Evolutionary conservation across 176 grass and related monocot genomes (phyloP).

Genomic region (Avena sativa): DNA sequence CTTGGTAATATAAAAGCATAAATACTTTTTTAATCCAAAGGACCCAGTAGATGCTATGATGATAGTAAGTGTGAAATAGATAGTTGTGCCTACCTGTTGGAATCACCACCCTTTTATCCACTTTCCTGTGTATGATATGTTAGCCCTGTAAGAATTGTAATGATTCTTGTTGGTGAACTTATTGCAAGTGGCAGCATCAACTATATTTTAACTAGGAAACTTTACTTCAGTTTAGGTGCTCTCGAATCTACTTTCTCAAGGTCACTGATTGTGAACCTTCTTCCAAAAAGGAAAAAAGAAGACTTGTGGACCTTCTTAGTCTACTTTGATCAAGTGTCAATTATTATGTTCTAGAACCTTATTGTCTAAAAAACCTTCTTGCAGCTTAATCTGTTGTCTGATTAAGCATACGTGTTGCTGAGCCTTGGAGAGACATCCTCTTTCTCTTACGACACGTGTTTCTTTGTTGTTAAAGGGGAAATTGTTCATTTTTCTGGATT

Average conservation of each 20-base stretch:
- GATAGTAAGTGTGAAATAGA: not conserved
- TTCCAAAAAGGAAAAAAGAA: not conserved
- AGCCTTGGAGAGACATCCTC: not conserved
- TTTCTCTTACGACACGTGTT: not conserved
- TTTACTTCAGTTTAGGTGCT: not conserved
- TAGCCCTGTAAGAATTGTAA: not conserved
- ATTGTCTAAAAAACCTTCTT: not conserved
- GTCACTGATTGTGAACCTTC: not conserved
- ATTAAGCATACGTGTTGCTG: not conserved
- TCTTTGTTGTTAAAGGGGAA: not conserved
- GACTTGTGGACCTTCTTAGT: not conserved
- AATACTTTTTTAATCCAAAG: too few relatives aligned
- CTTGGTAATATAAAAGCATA: too few relatives aligned
- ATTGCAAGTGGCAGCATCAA: not conserved
- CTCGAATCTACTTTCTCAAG: not conserved
- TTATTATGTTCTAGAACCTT: not conserved
- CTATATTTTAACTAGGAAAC: not conserved
- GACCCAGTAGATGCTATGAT: conserved; percentile 9
- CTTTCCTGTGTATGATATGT: not conserved
- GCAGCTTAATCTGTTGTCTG: not conserved
- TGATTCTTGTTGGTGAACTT: conserved; percentile 5
- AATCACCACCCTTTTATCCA: not conserved
- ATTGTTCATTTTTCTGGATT: not conserved
- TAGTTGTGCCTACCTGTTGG: not conserved
- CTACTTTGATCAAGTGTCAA: not conserved